phyloP scores from a whole-genome alignment of 768 basidiomycete genomes.

The Lentinus tigrinus region DNA sequence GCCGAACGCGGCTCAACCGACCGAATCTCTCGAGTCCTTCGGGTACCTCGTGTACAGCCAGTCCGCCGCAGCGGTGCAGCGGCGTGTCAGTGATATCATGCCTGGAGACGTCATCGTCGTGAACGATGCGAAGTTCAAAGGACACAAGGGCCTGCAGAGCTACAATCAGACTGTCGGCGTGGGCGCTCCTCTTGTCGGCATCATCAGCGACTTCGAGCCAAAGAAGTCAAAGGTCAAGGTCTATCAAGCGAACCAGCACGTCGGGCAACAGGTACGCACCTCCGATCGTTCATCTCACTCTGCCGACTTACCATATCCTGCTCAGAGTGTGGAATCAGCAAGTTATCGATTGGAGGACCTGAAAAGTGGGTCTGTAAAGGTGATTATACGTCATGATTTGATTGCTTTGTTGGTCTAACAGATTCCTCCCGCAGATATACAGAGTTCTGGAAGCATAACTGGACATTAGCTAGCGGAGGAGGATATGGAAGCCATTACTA shows the following conservation, averaged over 20 bases:
- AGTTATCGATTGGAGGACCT: conserved; percentile 89
- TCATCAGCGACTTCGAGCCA: conserved; percentile 79
- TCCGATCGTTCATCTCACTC: conserved; percentile 7
- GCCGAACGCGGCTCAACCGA: conserved; percentile 51
- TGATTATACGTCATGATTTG: conserved; percentile 28
- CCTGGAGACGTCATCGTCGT: conserved; percentile 83
- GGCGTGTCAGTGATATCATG: conserved; percentile 75
- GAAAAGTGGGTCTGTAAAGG: conserved; percentile 82
- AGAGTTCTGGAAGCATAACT: conserved; percentile 39
- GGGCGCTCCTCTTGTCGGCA: conserved; percentile 61
- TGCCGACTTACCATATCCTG: conserved; percentile 5
- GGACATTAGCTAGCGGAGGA: conserved; percentile 1
- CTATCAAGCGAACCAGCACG: conserved; percentile 85
- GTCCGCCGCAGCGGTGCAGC: conserved; percentile 62
- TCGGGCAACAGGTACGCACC: conserved; percentile 66
- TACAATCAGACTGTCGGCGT: conserved; percentile 64
- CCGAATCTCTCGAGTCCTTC: conserved; percentile 42
- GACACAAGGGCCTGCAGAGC: conserved; percentile 71
- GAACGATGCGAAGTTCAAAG: conserved; percentile 76
- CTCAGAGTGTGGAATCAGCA: conserved; percentile 66
- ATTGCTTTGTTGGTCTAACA: not conserved
- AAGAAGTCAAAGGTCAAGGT: conserved; percentile 87
- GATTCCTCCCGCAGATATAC: conserved; percentile 32
- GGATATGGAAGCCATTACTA: not conserved
- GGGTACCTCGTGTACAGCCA: conserved; percentile 81